Base-by-base conservation (phyloP, 1,284 basidiomycete species). In the Polyporus tsugae region DNA sequence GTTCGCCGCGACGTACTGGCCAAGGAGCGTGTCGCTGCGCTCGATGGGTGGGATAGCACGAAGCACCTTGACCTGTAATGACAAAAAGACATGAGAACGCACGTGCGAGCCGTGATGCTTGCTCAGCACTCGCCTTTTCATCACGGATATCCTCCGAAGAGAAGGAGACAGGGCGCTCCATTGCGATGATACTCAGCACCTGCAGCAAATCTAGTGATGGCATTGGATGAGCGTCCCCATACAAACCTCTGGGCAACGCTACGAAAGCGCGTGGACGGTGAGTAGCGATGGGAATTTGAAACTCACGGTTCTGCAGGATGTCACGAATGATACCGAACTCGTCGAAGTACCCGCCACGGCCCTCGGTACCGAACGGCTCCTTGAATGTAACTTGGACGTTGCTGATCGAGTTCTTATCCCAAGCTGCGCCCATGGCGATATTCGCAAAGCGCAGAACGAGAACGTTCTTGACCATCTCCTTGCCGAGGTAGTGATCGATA, bases 321-420 rank as follows among this genome's bases (percentile, higher is more conserved):
- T 98, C 96, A 79, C 96, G 92, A 80, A 98, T 97, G 80, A 98
- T 97, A 71, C 96, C 96, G 82, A 98, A 98, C 82, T 98, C 96
- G 82, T 98, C 96, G 85, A 98, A 98, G 87, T 98, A 98, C 35
- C 97, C 96, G 46, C 96, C 96, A 75, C 96, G 94, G 49, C 96
- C 96, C 81, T 98, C 96, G 61, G 96, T 98, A 49, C 96, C 96
- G 78, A 98, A 97, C 11, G 96, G 94, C 83, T 98, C 97, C 85
- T 98, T 98, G 90, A 98, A 98, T 10, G 95, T 97, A 83, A 98
- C 97, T 81, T 98, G 97, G 49, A 98, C 95, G 79, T 96, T 98
- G 82, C 89, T 91, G 82, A 98, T 93, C 68, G 91, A 94, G 81
- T 96, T 95, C 82, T 94, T 97, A 84, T 98, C 96, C 93, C 96